Conservation (phyloP, 2,329 filamentous ascomycete genomes). For the Sodiomyces alkalinus region DNA sequence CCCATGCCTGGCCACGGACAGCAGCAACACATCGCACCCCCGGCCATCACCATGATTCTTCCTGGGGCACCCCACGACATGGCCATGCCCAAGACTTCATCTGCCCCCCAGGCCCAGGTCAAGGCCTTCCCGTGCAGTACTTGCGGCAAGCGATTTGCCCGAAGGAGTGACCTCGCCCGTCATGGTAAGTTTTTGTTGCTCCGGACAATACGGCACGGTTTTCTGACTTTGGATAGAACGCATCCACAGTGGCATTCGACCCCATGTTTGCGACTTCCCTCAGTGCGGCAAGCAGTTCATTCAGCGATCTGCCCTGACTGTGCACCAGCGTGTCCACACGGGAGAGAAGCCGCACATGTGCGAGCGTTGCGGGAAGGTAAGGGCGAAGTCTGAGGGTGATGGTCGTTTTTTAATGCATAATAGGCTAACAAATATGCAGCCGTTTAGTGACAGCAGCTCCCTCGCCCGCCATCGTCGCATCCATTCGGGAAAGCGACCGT, state of each 20-base stretch:
- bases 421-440: constrained; percentile 32
- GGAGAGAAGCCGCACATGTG: constrained; percentile 98
- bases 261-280: constrained; percentile 81
- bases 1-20: constrained; percentile 22
- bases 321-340: constrained; percentile 89
- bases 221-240: constrained; percentile 48
- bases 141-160: constrained; percentile 82
- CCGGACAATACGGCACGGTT: neutral
- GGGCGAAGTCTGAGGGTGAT: no score
- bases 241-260: constrained; percentile 82
- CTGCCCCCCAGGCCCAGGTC: no score
- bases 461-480: constrained; percentile 86
- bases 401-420: neutral
- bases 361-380: constrained; percentile 88
- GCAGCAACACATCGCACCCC: constrained; percentile 8
- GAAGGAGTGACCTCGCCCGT: constrained; percentile 82
- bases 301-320: constrained; percentile 85
- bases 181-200: constrained; percentile 54
- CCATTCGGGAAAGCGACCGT: constrained; percentile 87
- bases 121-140: constrained; percentile 58
- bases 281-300: constrained; percentile 95
- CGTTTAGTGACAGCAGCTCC: constrained; percentile 92
- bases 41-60: constrained; percentile 23
- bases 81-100: constrained; percentile 13
- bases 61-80: constrained; percentile 21